These are phyloP conservation scores for Xanthoconium purpureum DNA, from an alignment of 768 basidiomycete genomes.

Conservation along the genomic window DNA sequence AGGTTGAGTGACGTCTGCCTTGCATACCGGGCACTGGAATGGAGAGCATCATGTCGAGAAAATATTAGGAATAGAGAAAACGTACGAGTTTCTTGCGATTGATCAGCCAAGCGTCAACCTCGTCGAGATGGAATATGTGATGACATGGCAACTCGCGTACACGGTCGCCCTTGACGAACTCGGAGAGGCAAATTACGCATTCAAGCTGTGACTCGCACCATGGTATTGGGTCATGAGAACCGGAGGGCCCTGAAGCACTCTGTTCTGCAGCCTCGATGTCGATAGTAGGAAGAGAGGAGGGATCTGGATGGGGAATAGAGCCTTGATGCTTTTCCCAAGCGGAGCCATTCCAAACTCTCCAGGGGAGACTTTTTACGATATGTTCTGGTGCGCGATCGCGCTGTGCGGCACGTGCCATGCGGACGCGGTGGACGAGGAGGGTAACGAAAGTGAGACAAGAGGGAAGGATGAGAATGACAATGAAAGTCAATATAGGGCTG, in stretches of 20 bases:
- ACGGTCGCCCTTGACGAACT: conserved; percentile 83
- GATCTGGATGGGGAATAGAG: conserved; percentile 25
- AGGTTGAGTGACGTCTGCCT: conserved; percentile 84
- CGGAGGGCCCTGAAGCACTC: conserved; percentile 19
- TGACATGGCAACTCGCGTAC: conserved; percentile 92
- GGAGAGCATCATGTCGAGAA: conserved; percentile 4
- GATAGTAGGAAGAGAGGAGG: conserved; percentile 16
- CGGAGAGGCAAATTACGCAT: conserved; percentile 90
- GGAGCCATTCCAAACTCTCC: conserved; percentile 77
- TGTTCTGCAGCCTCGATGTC: conserved; percentile 41
- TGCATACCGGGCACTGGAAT: conserved; percentile 83
- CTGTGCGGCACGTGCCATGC: conserved; percentile 76
- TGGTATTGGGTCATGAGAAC: conserved; percentile 41
- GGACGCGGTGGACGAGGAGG: conserved; percentile 83
- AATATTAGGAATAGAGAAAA: conserved; percentile 9
- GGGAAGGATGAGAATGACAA: conserved; percentile 86
- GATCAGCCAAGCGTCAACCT: conserved; percentile 91
- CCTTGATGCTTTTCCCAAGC: conserved; percentile 77
- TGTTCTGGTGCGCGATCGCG: conserved; percentile 82
- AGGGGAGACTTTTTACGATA: conserved; percentile 74
- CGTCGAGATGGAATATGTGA: conserved; percentile 91
- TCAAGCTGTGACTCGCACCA: conserved; percentile 84
- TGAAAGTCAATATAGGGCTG: conserved; percentile 82
- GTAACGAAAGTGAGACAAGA: conserved; percentile 87
- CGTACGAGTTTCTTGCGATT: conserved; percentile 88